Conservation (phyloP, 2,329 filamentous ascomycete genomes). For the Leptographium procerum region DNA sequence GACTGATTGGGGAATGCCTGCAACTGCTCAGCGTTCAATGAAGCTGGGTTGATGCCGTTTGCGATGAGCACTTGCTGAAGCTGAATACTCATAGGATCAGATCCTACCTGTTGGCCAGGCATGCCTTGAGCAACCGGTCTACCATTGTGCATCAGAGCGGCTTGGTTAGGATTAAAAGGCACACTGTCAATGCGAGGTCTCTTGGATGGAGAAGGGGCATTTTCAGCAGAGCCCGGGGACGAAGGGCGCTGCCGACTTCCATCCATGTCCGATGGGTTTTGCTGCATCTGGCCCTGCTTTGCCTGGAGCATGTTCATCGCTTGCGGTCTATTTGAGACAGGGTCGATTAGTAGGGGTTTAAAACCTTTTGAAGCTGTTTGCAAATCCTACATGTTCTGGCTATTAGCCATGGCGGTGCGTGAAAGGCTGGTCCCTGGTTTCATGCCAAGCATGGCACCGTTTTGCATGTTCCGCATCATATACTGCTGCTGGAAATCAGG, state of each 20-base stretch:
- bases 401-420: constrained; percentile 69
- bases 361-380: not conserved
- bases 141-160: constrained; percentile 62
- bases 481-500: constrained; percentile 44
- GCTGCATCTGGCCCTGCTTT: constrained; percentile 63
- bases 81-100: constrained; percentile 34
- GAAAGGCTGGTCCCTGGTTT: constrained; percentile 54
- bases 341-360: no score
- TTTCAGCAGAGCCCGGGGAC: constrained; percentile 74
- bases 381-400: constrained; percentile 53
- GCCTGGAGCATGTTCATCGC: constrained; percentile 63
- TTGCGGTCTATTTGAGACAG: constrained; percentile 52
- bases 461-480: constrained; percentile 58
- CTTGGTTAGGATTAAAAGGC: constrained; percentile 61
- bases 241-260: constrained; percentile 69
- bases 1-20: constrained; percentile 44
- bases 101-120: constrained; percentile 56
- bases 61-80: constrained; percentile 50
- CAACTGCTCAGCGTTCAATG: constrained; percentile 67
- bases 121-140: constrained; percentile 57
- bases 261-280: constrained; percentile 79
- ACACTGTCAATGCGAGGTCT: constrained; percentile 69
- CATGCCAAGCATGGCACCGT: constrained; percentile 45
- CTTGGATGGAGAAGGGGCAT: constrained; percentile 87
- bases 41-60: constrained; percentile 65